These are phyloP conservation scores for Pholiota microspora DNA, from an alignment of 768 basidiomycete species.

Conservation along the genomic window DNA sequence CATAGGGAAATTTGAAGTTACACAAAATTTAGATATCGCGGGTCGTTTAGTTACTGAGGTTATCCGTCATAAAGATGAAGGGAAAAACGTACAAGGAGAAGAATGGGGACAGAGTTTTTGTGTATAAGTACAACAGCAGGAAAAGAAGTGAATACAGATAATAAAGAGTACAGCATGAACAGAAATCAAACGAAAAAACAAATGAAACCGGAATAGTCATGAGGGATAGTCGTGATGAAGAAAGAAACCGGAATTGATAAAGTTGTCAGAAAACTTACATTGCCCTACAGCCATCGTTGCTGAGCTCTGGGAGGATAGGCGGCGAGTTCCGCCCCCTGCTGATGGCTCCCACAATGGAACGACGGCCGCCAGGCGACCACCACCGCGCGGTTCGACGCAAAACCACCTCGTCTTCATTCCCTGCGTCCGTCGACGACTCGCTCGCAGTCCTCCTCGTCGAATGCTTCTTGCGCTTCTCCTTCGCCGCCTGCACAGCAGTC, in stretches of 20 bases:
- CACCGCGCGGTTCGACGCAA: slow-evolving; percentile 35
- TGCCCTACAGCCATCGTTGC: slow-evolving; percentile 63
- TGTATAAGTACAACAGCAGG: background rate
- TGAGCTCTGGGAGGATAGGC: slow-evolving; percentile 40
- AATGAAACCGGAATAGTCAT: background rate
- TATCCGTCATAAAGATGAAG: background rate
- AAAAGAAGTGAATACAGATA: background rate
- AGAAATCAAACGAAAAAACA: background rate
- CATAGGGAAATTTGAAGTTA: too few relatives aligned
- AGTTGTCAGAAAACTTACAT: slow-evolving; percentile 44
- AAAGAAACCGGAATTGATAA: background rate
- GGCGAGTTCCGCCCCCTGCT: slow-evolving; percentile 51
- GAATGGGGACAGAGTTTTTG: background rate
- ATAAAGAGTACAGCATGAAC: background rate
- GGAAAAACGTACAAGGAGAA: background rate
- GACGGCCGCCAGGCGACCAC: slow-evolving; percentile 56
- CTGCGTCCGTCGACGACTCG: slow-evolving; percentile 26
- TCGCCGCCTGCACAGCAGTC: slow-evolving; percentile 64
- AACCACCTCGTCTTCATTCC: slow-evolving; percentile 30
- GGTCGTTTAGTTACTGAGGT: background rate
- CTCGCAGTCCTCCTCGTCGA: slow-evolving; percentile 41
- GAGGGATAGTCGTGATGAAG: background rate
- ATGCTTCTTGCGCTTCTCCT: slow-evolving; percentile 66
- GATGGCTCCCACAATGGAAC: slow-evolving; percentile 22
- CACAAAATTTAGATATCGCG: background rate